Conservation (phyloP, 768 basidiomycete genomes). For the Hirschioporus abietinus region DNA sequence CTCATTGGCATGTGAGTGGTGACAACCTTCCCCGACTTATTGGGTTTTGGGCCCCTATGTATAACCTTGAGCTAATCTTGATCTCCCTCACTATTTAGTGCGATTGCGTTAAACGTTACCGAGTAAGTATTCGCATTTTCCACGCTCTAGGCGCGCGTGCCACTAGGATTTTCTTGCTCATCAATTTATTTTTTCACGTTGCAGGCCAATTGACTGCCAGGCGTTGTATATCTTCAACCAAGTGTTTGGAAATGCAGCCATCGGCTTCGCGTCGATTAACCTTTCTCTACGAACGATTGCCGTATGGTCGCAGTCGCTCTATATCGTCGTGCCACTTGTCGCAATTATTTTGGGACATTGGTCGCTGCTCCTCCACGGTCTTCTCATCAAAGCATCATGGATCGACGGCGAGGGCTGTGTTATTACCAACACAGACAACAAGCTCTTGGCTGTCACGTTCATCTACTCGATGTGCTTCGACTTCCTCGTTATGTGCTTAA, state of each 20-base stretch:
- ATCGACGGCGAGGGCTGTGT: conserved; percentile 41
- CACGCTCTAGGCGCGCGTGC: not conserved
- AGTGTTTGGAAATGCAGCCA: conserved; percentile 58
- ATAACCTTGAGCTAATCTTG: conserved; percentile 10
- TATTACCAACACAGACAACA: conserved; percentile 55
- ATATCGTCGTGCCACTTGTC: conserved; percentile 46
- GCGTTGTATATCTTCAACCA: conserved; percentile 64
- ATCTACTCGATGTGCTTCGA: conserved; percentile 76
- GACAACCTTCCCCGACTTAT: not conserved
- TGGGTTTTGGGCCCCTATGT: not conserved
- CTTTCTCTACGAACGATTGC: conserved; percentile 70
- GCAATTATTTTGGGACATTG: conserved; percentile 62
- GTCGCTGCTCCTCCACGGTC: conserved; percentile 67
- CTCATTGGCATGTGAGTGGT: conserved; percentile 61
- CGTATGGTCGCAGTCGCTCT: conserved; percentile 58
- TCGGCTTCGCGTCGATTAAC: conserved; percentile 69
- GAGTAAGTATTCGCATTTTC: conserved; percentile 26
- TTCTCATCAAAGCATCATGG: conserved; percentile 58
- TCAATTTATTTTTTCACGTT: conserved; percentile 6
- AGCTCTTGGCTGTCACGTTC: conserved; percentile 57
- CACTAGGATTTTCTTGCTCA: not conserved
- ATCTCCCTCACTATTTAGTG: conserved; percentile 26
- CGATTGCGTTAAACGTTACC: conserved; percentile 54
- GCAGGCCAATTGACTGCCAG: conserved; percentile 56
- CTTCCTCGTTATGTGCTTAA: conserved; percentile 54